Base-by-base conservation (phyloP, 129 eudicot species). In the Pittosporum tobira region DNA sequence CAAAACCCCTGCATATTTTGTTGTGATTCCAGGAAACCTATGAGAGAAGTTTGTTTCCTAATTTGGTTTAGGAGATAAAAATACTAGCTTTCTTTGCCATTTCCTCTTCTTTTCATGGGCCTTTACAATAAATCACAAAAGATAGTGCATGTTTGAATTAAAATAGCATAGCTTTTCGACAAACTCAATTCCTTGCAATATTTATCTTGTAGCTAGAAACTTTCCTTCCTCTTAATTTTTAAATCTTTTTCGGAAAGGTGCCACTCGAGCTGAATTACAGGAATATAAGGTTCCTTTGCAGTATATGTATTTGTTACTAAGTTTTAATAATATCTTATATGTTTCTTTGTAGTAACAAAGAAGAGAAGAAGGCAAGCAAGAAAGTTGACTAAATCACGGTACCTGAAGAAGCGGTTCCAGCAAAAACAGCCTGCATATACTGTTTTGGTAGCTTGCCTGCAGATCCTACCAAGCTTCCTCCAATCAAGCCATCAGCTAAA, bases 371-470 rank as follows among this genome's bases (percentile, higher is more conserved):
- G 16, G 10, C 21, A 44, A 36, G 61, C 48, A 45, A 34, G 28
- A 38, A 62, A 64, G 36, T 13, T 14, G 45, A 51, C 47, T 23
- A 34, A 28, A 43, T n/a, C 20, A 38, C 21, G 52, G 37, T 83
- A 88, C 95, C 97, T 67, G 97, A 88, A 49, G 91, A 84, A 58
- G 93, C 95, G 13, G 91, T 84, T 36, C 97, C 97, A 55, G 95
- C 97, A 70, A 88, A 88, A 75, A 88, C 69, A 43, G 95, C 97
- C 63, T 88, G 97, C 97, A 84, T 88, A 61, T 84, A 84, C 59
- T 84, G 85, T 74, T 79, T 84, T 4, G 95, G 97, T 61, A 88
- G 65, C 72, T 77, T 77, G 20, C 95, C 97, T 0, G 97, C 94
- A 8, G 91, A 79, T 38, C 97, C 97, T 3, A 84, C 60, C 58